Base-by-base conservation (phyloP, 164 flowering plant species). In the Aristolochia fimbriata region DNA sequence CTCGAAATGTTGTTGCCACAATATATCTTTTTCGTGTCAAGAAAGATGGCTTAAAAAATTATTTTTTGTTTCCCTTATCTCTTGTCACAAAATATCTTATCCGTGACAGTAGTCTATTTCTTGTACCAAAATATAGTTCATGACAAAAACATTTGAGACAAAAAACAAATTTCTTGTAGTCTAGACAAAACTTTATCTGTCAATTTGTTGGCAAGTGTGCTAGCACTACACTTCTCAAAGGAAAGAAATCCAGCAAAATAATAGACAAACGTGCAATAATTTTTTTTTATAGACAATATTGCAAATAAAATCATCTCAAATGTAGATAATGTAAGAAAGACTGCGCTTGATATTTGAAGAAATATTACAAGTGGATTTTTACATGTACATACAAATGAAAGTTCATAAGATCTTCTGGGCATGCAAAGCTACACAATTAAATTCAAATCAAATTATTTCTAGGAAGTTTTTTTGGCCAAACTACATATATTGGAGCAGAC, bases 91-190 rank as follows among this genome's bases (percentile, higher is more conserved):
- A n/a, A n/a, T n/a, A n/a, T n/a, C n/a, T n/a, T n/a, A n/a, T n/a
- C n/a, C n/a, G n/a, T n/a, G n/a, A n/a, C n/a, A n/a, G n/a, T n/a
- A n/a, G n/a, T n/a, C 54, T 91, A 62, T 91, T 91, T n/a, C n/a
- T n/a, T n/a, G n/a, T n/a, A n/a, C 62, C 97, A 91, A 70, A 91
- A 94, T 69, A n/a, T n/a, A n/a, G n/a, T n/a, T n/a, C n/a, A n/a
- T n/a, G n/a, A n/a, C n/a, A n/a, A n/a, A n/a, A n/a, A n/a, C n/a
- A n/a, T n/a, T n/a, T n/a, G n/a, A n/a, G n/a, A n/a, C n/a, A n/a
- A n/a, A n/a, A n/a, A n/a, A n/a, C n/a, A n/a, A 94, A 87, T 59
- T 88, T n/a, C n/a, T 94, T 47, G 83, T 84, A 17, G 99, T 88
- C 97, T 25, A 80, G 99, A 68, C 99, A 96, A 0, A 74, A 60